Conservation (phyloP, 2,329 filamentous ascomycete genomes). For the Pseudogymnoascus sp. region DNA sequence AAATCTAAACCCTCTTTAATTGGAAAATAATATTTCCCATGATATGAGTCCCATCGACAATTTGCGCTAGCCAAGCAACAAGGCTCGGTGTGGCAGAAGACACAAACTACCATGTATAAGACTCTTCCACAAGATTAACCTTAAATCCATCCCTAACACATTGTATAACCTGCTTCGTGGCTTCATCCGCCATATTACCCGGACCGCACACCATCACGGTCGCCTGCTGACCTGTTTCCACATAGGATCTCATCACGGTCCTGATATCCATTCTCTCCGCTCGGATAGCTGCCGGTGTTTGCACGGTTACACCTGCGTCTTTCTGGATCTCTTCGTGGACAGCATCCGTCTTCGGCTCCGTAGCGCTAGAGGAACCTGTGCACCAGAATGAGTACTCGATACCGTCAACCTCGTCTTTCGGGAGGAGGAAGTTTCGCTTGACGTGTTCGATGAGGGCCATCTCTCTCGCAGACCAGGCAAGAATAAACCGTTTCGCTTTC, state of each 20-base stretch:
- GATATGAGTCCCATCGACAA: not conserved
- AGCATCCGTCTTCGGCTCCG: not conserved
- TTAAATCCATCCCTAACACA: not conserved
- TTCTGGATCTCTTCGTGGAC: not conserved
- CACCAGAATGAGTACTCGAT: conserved; percentile 16
- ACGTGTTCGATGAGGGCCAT: conserved; percentile 22
- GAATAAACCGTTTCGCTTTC: conserved; percentile 19
- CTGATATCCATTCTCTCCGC: conserved; percentile 19
- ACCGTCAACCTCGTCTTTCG: conserved; percentile 13
- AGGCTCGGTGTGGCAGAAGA: not conserved
- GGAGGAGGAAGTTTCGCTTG: conserved; percentile 17
- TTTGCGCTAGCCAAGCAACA: not conserved
- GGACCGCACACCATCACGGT: not conserved
- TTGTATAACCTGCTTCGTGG: not conserved
- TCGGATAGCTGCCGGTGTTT: conserved; percentile 9
- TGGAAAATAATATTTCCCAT: not conserved
- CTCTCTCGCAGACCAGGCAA: conserved; percentile 25
- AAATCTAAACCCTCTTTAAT: not conserved
- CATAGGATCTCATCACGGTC: conserved; percentile 17
- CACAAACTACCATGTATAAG: not conserved
- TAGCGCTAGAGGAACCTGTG: not conserved
- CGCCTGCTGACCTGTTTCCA: not conserved
- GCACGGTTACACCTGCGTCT: not conserved
- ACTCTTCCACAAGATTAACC: not conserved
- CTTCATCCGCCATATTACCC: not conserved